Percentiles rank a stretch among this genome's conserved stretches.
phyloP scores from a whole-genome alignment of 164 flowering plant species.

The Litsea cubeba region DNA sequence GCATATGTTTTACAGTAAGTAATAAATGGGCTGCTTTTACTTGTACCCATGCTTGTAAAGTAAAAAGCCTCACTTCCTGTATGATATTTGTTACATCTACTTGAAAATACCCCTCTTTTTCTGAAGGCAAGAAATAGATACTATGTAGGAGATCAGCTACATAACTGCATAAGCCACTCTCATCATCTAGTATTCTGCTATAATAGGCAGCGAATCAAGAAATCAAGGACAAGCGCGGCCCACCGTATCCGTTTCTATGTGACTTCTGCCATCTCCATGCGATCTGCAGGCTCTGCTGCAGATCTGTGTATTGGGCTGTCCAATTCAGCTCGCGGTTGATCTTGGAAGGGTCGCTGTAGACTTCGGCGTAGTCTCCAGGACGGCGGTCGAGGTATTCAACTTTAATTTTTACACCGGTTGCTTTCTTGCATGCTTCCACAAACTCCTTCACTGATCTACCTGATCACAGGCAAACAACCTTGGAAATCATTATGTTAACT shows the following conservation, averaged over 20 bases:
- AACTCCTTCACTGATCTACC: constrained; percentile 98
- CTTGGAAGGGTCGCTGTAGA: constrained; percentile 82
- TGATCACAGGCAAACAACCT: constrained; percentile 24
- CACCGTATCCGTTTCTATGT: constrained; percentile 65
- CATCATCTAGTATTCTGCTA: not conserved
- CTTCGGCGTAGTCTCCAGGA: constrained; percentile 98
- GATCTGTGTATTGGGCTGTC: constrained; percentile 80
- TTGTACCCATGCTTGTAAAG: too few species aligned
- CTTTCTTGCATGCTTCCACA: constrained; percentile 93
- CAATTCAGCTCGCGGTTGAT: constrained; percentile 75
- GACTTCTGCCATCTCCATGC: constrained; percentile 97
- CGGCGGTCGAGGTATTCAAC: constrained; percentile 71
- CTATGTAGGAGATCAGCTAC: not conserved
- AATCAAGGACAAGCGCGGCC: constrained; percentile 15
- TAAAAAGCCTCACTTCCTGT: too few species aligned
- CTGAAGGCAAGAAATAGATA: not conserved
- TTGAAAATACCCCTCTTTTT: not conserved
- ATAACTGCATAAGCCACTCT: too few species aligned
- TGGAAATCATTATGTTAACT: not conserved
- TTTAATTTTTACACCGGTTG: constrained; percentile 70
- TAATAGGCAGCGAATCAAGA: constrained; percentile 7
- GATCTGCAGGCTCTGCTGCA: constrained; percentile 57
- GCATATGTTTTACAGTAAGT: not conserved
- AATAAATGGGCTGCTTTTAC: too few species aligned
- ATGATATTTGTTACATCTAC: not conserved